Evolutionary conservation across 2,329 filamentous ascomycete genomes (phyloP), one percentile per base, ranked within the genome.

Genomic region (Phoma sp.): DNA sequence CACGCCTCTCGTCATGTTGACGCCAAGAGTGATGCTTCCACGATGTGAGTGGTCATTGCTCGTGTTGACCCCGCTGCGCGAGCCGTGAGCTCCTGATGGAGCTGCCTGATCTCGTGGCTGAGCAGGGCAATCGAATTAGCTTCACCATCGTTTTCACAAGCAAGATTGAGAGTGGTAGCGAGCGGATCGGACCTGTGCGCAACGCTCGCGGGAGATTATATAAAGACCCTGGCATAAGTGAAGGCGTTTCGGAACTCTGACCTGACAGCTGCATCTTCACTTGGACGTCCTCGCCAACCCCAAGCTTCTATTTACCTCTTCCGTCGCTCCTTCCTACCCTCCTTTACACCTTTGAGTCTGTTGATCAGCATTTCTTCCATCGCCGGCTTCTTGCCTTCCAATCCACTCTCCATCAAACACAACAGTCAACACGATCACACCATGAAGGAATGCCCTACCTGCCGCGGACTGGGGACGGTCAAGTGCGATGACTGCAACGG

Each of bases 401-500:
- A n/a, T n/a, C n/a, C n/a, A n/a, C n/a, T n/a, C n/a, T n/a, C n/a
- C n/a, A n/a, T n/a, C n/a, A n/a, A n/a, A n/a, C n/a, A n/a, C n/a
- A n/a, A n/a, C n/a, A n/a, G n/a, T n/a, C n/a, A n/a, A 53, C 37
- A 20, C 33, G 10, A 33, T 4, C 32, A 29, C 36, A 28, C 7
- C 37, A 57, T 66, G 59, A 72, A 72, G 59, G 68, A 72, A 63
- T 73, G 71, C 50, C 67, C 68, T 32, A 69, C 61, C 28, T 73
- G 71, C 54, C 68, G 57, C 37, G 71, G 71, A 47, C 67, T 72
- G 42, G 71, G 71, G 21, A 66, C 63, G 7, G 59, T 62, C 45
- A 73, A 71, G 49, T 73, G 71, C 60, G 69, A 72, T 37, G 57
- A 50, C n/a, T 73, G 71, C 60, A 66, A 67, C 45, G 71, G 71